These are phyloP conservation scores for Mesotaenium endlicherianum DNA, from an alignment of 139 green algal species.

Conservation along the genomic window DNA sequence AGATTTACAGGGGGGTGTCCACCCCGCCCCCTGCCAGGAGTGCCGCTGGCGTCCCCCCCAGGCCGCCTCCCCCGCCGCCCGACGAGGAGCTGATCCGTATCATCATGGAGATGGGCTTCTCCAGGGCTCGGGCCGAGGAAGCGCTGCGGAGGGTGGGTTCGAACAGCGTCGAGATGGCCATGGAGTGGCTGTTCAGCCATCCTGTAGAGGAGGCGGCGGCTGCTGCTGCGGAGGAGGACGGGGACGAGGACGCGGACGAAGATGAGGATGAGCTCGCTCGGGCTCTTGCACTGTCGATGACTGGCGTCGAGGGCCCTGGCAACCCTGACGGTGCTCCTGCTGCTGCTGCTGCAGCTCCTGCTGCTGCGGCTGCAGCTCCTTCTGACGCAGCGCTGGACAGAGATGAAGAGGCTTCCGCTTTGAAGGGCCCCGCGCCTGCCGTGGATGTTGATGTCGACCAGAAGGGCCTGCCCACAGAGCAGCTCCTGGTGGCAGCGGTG, in stretches of 20 bases:
- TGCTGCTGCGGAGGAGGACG: conserved; percentile 54
- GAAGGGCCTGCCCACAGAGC: conserved; percentile 25
- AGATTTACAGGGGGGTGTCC: conserved; percentile 11
- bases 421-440: conserved; percentile 1
- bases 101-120: conserved; percentile 92
- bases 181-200: conserved; percentile 90
- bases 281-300: conserved; percentile 61
- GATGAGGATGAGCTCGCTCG: conserved; percentile 57
- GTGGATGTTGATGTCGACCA: neutral
- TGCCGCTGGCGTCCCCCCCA: neutral
- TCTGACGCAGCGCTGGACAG: neutral
- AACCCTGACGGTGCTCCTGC: conserved; percentile 16
- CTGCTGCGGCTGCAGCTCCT: too few relatives aligned
- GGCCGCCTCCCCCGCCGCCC: neutral
- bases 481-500: conserved; percentile 20
- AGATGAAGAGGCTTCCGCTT: neutral
- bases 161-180: conserved; percentile 83
- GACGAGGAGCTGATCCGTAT: conserved; percentile 62
- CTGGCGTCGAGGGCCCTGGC: conserved; percentile 6
- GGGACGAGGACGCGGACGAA: neutral
- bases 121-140: conserved; percentile 62
- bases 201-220: conserved; percentile 56
- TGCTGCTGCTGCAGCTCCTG: neutral
- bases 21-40: neutral
- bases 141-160: conserved; percentile 72